A percentile compares a stretch with the other conserved stretches of the same genome.
Conservation (phyloP, 169 alveolate genomes). For the Plasmodium fragile region DNA sequence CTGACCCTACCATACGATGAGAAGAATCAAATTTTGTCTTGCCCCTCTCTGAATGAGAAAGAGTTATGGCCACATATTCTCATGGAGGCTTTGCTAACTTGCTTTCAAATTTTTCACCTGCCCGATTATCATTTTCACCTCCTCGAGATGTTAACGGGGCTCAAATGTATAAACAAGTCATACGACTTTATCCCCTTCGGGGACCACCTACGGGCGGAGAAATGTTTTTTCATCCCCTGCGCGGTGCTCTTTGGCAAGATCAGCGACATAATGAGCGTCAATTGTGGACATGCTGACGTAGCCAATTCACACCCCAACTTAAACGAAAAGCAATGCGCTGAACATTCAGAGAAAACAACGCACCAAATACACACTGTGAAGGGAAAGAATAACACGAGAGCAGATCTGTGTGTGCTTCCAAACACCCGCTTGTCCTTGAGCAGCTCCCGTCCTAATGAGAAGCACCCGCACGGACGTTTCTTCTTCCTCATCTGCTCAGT, state of each 20-base stretch:
- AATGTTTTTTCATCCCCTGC: neutral
- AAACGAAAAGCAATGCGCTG: neutral
- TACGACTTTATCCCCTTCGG: neutral
- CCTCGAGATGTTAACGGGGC: constrained; percentile 64
- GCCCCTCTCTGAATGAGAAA: constrained; percentile 13
- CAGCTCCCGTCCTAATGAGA: neutral
- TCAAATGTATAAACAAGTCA: neutral
- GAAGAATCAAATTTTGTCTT: constrained; percentile 12
- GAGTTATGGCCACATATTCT: constrained; percentile 53
- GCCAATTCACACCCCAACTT: neutral
- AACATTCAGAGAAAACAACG: neutral
- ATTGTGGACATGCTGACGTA: neutral
- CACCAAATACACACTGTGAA: neutral
- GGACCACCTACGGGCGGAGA: neutral
- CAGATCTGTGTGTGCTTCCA: neutral
- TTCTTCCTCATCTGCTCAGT: constrained; percentile 20
- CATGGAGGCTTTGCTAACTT: constrained; percentile 46
- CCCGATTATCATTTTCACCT: constrained; percentile 20
- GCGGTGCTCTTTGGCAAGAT: neutral
- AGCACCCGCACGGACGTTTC: neutral
- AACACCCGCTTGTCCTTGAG: neutral
- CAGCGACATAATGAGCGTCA: neutral
- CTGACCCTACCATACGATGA: constrained; percentile 15
- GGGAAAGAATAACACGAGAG: neutral
- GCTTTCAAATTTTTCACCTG: constrained; percentile 22